phyloP scores from a whole-genome alignment of 2,329 filamentous ascomycete species.

The Sporothrix inflata region DNA sequence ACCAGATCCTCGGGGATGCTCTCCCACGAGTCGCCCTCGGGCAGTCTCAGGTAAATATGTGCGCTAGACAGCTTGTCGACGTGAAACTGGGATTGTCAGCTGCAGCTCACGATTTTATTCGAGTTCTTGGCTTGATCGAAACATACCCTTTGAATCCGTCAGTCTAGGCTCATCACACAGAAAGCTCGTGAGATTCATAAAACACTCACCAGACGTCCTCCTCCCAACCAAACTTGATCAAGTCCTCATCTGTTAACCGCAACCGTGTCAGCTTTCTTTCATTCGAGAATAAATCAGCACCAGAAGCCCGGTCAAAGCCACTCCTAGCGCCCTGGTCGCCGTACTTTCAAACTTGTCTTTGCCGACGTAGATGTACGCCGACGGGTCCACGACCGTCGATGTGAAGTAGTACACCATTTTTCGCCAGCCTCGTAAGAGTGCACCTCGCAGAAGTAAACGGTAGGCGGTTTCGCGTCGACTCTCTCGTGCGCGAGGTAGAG shows the following conservation, averaged over 20 bases:
- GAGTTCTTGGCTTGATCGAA: neutral
- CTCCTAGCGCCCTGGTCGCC: neutral
- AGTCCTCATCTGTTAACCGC: slow-evolving; percentile 75
- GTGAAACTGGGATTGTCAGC: slow-evolving; percentile 69
- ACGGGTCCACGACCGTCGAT: slow-evolving; percentile 77
- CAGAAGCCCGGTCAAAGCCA: neutral
- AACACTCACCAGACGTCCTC: slow-evolving; percentile 84
- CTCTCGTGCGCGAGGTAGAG: neutral
- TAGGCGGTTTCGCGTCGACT: neutral
- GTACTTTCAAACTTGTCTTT: slow-evolving; percentile 99
- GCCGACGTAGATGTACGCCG: slow-evolving; percentile 91
- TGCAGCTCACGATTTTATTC: neutral
- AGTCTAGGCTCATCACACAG: neutral
- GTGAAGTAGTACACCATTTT: slow-evolving; percentile 95
- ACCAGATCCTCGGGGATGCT: slow-evolving; percentile 74
- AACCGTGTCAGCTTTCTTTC: neutral
- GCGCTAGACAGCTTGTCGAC: slow-evolving; percentile 96
- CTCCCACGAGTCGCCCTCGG: slow-evolving; percentile 81
- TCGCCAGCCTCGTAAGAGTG: slow-evolving; percentile 26
- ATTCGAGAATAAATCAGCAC: neutral
- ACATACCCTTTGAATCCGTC: slow-evolving; percentile 11
- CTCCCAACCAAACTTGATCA: slow-evolving; percentile 93
- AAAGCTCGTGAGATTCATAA: slow-evolving; percentile 33
- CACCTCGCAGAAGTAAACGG: neutral
- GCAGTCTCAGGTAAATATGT: slow-evolving; percentile 90